Evolutionary conservation across 371 early-diverging fungal genomes (phyloP), one percentile per base, ranked within the genome.

Genomic region (Actinomucor elegans): DNA sequence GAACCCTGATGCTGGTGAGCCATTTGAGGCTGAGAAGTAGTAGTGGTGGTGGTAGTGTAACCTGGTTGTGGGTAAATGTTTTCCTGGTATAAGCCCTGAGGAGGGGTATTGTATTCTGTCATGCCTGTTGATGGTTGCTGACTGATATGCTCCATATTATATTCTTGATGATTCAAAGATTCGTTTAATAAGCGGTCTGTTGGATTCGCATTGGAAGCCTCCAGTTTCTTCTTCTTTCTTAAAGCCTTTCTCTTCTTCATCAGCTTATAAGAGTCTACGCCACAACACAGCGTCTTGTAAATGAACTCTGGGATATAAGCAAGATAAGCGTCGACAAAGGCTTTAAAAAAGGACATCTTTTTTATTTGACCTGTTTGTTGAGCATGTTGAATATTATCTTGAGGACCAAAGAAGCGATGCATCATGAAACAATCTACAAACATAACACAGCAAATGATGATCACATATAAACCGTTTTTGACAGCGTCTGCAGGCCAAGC

Each of bases 401-500:
- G 29, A 6, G 64, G 59, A 8, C 71, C 71, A 64, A 72, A 72
- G 48, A 54, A 75, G 17, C 55, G 61, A 1, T 44, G 10, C 78
- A 78, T 78, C 64, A 78, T 53, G 10, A 68, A 37, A 10, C 50
- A 48, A 32, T 48, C 75, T 2, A 78, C 58, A 12, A 38, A 26
- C 78, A 78, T 78, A 17, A 67, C 66, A 0, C 50, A 54, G 38
- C 73, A 72, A 14, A 73, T 60, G 14, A 78, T 45, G 11, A 74
- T 65, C 4, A 73, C 69, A 29, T 70, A 55, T 7, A 73, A n/a
- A 23, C 78, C 78, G 27, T 73, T 70, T 18, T 75, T 67, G 40
- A 78, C 73, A 3, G 70, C 73, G 12, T 67, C 71, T 8, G 73
- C 62, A 4, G 71, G 52, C 78, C 78, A 78, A 6, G 66, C 59